Conservation (phyloP, 768 basidiomycete species). For the Pisolithus albus region DNA sequence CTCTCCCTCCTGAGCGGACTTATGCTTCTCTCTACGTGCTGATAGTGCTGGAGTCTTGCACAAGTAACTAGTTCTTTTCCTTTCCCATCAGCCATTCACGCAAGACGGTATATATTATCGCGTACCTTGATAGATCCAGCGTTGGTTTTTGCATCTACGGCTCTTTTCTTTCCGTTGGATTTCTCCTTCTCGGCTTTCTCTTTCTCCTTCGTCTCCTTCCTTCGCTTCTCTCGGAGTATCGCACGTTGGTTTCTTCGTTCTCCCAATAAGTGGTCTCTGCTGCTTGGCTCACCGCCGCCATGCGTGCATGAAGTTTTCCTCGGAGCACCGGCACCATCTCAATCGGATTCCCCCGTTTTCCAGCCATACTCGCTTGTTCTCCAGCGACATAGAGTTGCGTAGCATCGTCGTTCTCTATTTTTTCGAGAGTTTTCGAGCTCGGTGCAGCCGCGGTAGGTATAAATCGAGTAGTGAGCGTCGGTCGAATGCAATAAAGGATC, state of each 20-base stretch:
- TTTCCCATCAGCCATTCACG: not conserved
- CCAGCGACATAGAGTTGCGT: conserved; percentile 27
- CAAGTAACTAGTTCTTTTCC: conserved; percentile 61
- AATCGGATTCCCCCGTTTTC: conserved; percentile 17
- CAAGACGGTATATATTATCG: not conserved
- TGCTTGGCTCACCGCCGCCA: conserved; percentile 50
- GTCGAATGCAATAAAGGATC: too few relatives aligned
- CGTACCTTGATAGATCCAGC: conserved; percentile 49
- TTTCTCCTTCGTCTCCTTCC: conserved; percentile 84
- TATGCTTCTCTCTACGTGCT: conserved; percentile 73
- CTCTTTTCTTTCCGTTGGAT: conserved; percentile 43
- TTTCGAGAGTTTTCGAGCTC: conserved; percentile 16
- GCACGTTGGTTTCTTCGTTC: conserved; percentile 72
- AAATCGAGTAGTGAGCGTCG: too few relatives aligned
- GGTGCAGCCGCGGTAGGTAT: too few relatives aligned
- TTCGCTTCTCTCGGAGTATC: conserved; percentile 74
- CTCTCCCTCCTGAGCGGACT: conserved; percentile 70
- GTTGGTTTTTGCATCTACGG: conserved; percentile 30
- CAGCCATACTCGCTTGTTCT: conserved; percentile 25
- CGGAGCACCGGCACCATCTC: conserved; percentile 54
- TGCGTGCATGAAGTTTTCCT: conserved; percentile 69
- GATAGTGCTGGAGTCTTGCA: conserved; percentile 52
- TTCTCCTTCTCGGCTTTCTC: conserved; percentile 55
- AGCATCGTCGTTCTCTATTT: conserved; percentile 13
- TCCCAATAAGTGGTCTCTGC: conserved; percentile 78